A percentile compares a stretch with the other conserved stretches of the same genome.
These are phyloP conservation scores for Rhodotorula sp. DNA, from an alignment of 1,284 basidiomycete species.

Conservation along the genomic window DNA sequence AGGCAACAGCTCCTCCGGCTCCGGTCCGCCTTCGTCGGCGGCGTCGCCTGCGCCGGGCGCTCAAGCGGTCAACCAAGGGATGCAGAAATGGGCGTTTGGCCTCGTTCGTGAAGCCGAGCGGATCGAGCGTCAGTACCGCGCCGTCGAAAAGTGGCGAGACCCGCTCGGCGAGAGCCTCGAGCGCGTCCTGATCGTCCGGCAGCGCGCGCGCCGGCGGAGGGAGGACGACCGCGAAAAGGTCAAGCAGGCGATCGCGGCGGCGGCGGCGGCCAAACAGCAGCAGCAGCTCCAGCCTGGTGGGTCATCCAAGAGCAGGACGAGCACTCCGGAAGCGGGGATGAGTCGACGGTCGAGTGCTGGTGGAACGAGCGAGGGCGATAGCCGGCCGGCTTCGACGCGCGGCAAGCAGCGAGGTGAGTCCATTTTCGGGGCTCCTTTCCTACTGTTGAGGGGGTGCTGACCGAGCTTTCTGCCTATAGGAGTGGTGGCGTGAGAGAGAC, in stretches of 20 bases:
- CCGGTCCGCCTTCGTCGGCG: background rate
- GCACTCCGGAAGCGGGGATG: background rate
- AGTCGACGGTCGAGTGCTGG: slow-evolving; percentile 3
- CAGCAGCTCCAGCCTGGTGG: background rate
- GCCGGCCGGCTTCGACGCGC: background rate
- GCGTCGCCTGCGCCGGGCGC: slow-evolving; percentile 8
- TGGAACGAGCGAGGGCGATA: background rate
- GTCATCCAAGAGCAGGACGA: background rate
- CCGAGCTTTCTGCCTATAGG: background rate
- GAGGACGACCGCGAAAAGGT: slow-evolving; percentile 14
- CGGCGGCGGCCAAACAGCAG: background rate
- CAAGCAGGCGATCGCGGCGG: slow-evolving; percentile 3
- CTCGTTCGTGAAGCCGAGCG: slow-evolving; percentile 44
- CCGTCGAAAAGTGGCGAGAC: slow-evolving; percentile 41
- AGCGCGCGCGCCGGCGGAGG: slow-evolving; percentile 1
- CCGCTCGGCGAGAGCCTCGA: slow-evolving; percentile 42
- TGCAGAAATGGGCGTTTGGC: slow-evolving; percentile 43
- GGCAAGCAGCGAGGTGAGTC: background rate
- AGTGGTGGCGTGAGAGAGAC: background rate
- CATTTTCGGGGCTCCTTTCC: background rate
- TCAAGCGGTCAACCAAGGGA: slow-evolving; percentile 16
- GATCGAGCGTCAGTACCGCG: slow-evolving; percentile 42
- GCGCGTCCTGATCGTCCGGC: slow-evolving; percentile 29
- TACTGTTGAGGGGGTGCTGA: too few species aligned
- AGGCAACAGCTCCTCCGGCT: background rate